phyloP scores from a whole-genome alignment of 108 stramenopile genomes.

The Bacterosira constricta region DNA sequence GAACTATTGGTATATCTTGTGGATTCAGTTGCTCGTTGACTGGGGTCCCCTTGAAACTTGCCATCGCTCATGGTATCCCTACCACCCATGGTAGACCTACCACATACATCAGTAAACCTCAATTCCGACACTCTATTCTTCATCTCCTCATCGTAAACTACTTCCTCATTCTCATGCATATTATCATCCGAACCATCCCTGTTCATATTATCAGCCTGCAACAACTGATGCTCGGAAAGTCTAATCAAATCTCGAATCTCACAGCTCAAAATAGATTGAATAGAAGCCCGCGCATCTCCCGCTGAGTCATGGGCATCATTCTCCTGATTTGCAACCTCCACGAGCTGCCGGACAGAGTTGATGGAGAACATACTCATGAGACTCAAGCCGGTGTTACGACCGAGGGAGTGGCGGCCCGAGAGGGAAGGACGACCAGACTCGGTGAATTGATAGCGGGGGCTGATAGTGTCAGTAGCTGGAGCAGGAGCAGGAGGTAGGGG shows the following conservation, averaged over 20 bases:
- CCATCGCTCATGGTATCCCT: not conserved
- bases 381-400: not conserved
- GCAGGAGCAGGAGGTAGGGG: not conserved
- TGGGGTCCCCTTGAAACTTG: not conserved
- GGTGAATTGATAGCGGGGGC: too few species aligned
- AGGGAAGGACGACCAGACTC: too few species aligned
- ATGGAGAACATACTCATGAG: constrained; percentile 18
- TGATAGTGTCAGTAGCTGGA: not conserved
- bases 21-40: not conserved
- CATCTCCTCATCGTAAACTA: not conserved
- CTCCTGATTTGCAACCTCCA: constrained; percentile 3
- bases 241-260: constrained; percentile 22
- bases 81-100: not conserved
- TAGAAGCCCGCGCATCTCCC: not conserved
- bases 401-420: not conserved
- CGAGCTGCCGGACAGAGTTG: constrained; percentile 20
- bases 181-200: constrained; percentile 16
- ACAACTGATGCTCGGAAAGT: constrained; percentile 15
- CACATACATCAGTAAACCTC: constrained; percentile 17
- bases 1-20: not conserved
- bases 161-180: not conserved
- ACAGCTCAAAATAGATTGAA: constrained; percentile 6
- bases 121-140: constrained; percentile 16
- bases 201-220: constrained; percentile 16
- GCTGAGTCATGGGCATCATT: not conserved